Evolutionary conservation across 1,139 yeast genomes (phyloP).

Genomic region (Ogataea hybrid): DNA sequence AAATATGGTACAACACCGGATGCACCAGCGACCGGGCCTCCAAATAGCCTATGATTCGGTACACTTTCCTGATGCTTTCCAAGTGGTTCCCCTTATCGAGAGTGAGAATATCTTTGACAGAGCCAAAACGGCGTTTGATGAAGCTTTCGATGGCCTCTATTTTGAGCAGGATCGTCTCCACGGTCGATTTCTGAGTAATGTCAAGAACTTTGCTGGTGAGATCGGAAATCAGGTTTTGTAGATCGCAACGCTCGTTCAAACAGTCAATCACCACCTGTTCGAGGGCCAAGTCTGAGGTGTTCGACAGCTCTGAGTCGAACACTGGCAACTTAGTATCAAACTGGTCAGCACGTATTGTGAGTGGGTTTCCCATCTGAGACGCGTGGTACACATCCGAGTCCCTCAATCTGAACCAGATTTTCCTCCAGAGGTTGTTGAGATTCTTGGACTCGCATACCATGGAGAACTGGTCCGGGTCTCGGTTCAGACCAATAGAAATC

Average conservation of each 20-base stretch:
- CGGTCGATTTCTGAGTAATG: conserved; percentile 21
- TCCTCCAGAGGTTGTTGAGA: conserved; percentile 44
- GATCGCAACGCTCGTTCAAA: conserved; percentile 16
- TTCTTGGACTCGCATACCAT: conserved; percentile 14
- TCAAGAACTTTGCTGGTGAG: conserved; percentile 23
- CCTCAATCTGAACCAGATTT: conserved; percentile 51
- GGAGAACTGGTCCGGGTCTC: conserved; percentile 45
- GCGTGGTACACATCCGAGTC: conserved; percentile 38
- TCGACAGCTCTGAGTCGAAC: conserved; percentile 23
- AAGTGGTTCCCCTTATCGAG: conserved; percentile 17
- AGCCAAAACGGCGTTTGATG: conserved; percentile 18
- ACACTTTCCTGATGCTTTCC: conserved; percentile 24
- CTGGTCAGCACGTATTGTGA: conserved; percentile 33
- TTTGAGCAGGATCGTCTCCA: conserved; percentile 16
- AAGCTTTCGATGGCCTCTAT: conserved; percentile 18
- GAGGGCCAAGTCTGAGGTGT: conserved; percentile 23
- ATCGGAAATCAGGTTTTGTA: conserved; percentile 17
- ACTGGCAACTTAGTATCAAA: conserved; percentile 41
- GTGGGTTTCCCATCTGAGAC: conserved; percentile 42
- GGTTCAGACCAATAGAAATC: conserved; percentile 48
- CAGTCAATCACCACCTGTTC: conserved; percentile 27
- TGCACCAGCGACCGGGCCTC: conserved; percentile 25
- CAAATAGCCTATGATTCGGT: conserved; percentile 22
- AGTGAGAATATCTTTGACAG: conserved; percentile 20
- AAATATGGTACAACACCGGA: conserved; percentile 27